A percentile compares a stretch with the other conserved stretches of the same genome.
Evolutionary conservation across 2,329 filamentous ascomycete species (phyloP).

Genomic region (Aureobasidium sp.): DNA sequence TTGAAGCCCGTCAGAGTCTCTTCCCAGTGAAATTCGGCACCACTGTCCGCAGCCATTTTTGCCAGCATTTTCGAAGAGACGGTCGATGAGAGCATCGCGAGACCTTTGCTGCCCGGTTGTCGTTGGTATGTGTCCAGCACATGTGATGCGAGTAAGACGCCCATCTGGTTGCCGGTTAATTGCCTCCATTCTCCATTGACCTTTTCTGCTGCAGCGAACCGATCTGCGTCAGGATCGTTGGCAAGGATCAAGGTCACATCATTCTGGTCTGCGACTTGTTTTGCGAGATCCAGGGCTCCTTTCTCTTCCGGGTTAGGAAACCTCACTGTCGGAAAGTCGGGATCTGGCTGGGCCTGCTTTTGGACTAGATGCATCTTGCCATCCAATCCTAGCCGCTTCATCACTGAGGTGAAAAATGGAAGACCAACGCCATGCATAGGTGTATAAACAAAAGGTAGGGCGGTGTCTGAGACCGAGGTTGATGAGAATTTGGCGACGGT

Average conservation of each 20-base stretch:
- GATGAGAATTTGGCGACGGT: neutral
- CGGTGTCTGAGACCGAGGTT: neutral
- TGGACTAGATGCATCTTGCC: conserved; percentile 43
- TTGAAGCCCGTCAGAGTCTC: conserved; percentile 63
- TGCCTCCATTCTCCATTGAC: conserved; percentile 51
- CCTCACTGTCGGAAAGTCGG: conserved; percentile 56
- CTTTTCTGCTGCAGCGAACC: conserved; percentile 55
- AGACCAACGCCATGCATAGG: conserved; percentile 52
- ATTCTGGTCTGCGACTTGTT: conserved; percentile 46
- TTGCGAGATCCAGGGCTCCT: conserved; percentile 54
- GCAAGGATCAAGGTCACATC: conserved; percentile 50
- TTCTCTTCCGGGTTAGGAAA: conserved; percentile 62
- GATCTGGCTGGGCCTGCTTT: conserved; percentile 51
- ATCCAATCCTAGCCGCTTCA: conserved; percentile 33
- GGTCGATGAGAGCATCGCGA: conserved; percentile 55
- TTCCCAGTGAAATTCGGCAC: conserved; percentile 50
- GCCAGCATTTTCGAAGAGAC: conserved; percentile 59
- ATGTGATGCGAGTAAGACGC: conserved; percentile 53
- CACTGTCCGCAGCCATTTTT: conserved; percentile 42
- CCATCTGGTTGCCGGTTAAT: conserved; percentile 60
- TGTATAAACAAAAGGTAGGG: conserved; percentile 45
- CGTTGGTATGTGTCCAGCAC: conserved; percentile 44
- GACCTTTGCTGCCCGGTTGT: conserved; percentile 23
- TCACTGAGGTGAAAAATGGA: conserved; percentile 38
- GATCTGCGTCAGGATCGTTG: conserved; percentile 60